phyloP scores from a whole-genome alignment of 352 stramenopile genomes.

The Pythium graminicola region DNA sequence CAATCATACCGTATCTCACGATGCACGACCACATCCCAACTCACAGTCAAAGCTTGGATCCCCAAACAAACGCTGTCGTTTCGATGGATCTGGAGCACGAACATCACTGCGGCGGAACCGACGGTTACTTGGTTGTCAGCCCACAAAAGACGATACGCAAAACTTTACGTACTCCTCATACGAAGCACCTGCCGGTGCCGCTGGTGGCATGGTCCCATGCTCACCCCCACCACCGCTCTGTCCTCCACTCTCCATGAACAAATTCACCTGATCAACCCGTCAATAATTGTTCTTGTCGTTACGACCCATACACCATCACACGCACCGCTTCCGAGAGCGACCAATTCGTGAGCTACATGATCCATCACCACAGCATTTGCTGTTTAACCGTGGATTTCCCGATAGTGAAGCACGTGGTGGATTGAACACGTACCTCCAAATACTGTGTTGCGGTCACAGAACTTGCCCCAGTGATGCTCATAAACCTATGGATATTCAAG shows the following conservation, averaged over 20 bases:
- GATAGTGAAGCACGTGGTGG: neutral
- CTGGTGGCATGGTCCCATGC: constrained; percentile 10
- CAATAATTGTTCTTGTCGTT: constrained; percentile 1
- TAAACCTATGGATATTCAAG: constrained; percentile 47
- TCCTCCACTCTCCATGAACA: constrained; percentile 76
- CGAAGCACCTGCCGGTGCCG: constrained; percentile 36
- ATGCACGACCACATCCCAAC: neutral
- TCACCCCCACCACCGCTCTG: constrained; percentile 20
- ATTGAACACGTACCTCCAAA: constrained; percentile 38
- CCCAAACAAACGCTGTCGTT: constrained; percentile 72
- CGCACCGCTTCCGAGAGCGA: constrained; percentile 61
- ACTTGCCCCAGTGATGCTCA: constrained; percentile 78
- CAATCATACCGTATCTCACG: neutral
- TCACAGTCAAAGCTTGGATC: constrained; percentile 37
- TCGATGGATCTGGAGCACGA: constrained; percentile 71
- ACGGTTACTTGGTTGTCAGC: neutral
- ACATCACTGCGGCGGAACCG: constrained; percentile 34
- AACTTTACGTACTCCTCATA: constrained; percentile 11
- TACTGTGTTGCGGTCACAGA: constrained; percentile 59
- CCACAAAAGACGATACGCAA: neutral
- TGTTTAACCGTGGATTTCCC: neutral
- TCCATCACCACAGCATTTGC: neutral
- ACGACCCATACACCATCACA: neutral
- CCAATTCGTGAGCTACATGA: constrained; percentile 63
- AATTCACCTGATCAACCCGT: too few relatives aligned